Conservation (phyloP, 495 filamentous ascomycete species). For the Lindgomyces ingoldianus region DNA sequence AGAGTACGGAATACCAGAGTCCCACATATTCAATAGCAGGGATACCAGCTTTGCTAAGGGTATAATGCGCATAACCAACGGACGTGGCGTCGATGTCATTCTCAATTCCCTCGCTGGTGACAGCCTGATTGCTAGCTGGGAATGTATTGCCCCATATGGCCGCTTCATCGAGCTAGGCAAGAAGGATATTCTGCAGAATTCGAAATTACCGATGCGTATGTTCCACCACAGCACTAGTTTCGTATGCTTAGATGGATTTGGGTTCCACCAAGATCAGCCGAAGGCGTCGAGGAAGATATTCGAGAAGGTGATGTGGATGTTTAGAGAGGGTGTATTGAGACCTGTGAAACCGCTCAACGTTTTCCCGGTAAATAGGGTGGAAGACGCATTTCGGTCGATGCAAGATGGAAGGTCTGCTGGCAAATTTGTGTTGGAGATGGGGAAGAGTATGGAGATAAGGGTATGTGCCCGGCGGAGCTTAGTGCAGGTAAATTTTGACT, state of each 20-base stretch:
- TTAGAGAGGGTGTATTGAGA: neutral
- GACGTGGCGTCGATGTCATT: conserved; percentile 63
- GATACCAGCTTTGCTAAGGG: conserved; percentile 46
- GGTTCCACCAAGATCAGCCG: neutral
- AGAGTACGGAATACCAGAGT: conserved; percentile 20
- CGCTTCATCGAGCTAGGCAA: conserved; percentile 63
- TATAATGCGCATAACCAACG: conserved; percentile 53
- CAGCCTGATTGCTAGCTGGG: conserved; percentile 48
- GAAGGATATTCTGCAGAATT: conserved; percentile 51
- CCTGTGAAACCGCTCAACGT: conserved; percentile 39
- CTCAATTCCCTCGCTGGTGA: conserved; percentile 59
- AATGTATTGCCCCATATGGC: conserved; percentile 60
- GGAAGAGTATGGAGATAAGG: neutral
- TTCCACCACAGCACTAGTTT: conserved; percentile 27
- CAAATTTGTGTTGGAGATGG: conserved; percentile 56
- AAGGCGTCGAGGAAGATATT: neutral
- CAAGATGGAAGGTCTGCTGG: conserved; percentile 58
- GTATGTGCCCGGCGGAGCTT: neutral
- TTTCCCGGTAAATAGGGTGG: conserved; percentile 48
- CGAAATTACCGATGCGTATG: conserved; percentile 22
- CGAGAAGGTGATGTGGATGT: neutral
- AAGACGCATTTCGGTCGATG: conserved; percentile 57
- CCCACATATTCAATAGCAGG: conserved; percentile 32
- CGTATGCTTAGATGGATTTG: conserved; percentile 9
- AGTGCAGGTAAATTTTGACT: neutral